phyloP scores from a whole-genome alignment of 768 basidiomycete species.

The Paxillus rubicundulus region DNA sequence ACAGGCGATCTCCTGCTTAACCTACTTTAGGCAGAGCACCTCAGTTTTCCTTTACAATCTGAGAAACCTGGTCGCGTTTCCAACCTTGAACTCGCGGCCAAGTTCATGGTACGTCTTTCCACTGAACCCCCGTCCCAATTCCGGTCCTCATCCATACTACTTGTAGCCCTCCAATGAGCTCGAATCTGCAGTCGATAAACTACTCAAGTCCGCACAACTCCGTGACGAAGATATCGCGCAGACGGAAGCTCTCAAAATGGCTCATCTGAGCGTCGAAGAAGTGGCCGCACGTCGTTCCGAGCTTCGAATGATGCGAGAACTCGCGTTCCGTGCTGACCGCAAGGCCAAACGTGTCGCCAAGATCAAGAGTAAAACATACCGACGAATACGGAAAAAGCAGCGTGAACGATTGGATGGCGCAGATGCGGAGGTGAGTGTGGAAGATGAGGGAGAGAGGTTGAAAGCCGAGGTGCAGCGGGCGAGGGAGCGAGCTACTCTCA shows the following conservation, averaged over 20 bases:
- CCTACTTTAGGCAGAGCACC: constrained; percentile 66
- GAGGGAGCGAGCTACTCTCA: constrained; percentile 82
- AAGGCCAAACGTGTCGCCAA: constrained; percentile 89
- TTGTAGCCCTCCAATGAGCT: constrained; percentile 76
- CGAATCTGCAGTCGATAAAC: constrained; percentile 78
- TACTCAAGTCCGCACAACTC: constrained; percentile 79
- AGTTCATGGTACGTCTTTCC: constrained; percentile 65
- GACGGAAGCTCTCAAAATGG: constrained; percentile 81
- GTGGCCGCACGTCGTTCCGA: constrained; percentile 78
- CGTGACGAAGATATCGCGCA: constrained; percentile 76
- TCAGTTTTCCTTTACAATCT: constrained; percentile 83
- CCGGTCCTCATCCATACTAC: neutral
- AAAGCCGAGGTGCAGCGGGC: constrained; percentile 80
- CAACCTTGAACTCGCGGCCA: constrained; percentile 73
- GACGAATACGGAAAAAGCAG: constrained; percentile 79
- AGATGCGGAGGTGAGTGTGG: constrained; percentile 40
- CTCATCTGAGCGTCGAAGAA: constrained; percentile 82
- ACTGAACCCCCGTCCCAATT: neutral
- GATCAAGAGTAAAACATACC: constrained; percentile 94
- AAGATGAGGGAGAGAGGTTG: constrained; percentile 50
- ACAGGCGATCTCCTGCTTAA: constrained; percentile 1
- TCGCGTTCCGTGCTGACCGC: constrained; percentile 89
- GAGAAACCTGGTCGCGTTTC: constrained; percentile 54
- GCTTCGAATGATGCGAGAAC: constrained; percentile 84
- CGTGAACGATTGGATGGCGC: constrained; percentile 55